phyloP scores from a whole-genome alignment of 2,329 filamentous ascomycete species.

The Plectosphaerella plurivora region DNA sequence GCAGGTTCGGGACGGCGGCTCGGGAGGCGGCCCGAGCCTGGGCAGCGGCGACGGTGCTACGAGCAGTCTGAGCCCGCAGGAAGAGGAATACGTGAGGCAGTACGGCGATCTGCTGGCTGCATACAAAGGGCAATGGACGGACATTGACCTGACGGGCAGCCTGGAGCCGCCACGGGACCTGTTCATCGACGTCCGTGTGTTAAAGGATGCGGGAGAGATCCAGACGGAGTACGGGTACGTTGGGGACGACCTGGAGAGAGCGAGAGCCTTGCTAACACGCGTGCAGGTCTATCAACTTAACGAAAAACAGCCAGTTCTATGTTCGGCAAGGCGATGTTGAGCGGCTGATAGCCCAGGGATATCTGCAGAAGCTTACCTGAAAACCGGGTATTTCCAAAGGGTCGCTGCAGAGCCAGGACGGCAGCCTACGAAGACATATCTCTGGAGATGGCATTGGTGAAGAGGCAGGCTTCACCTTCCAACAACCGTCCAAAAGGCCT shows the following conservation, averaged over 20 bases:
- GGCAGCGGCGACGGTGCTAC: conserved; percentile 45
- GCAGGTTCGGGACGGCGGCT: conserved; percentile 38
- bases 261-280: conserved; percentile 8
- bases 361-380: conserved; percentile 85
- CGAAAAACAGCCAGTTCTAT: conserved; percentile 97
- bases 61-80: conserved; percentile 86
- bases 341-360: conserved; percentile 87
- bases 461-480: conserved; percentile 4
- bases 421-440: background rate
- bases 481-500: background rate
- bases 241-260: background rate
- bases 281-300: conserved; percentile 82
- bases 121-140: conserved; percentile 97
- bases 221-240: conserved; percentile 97
- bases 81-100: conserved; percentile 91
- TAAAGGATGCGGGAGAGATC: conserved; percentile 97
- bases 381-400: background rate
- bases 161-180: conserved; percentile 91
- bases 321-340: conserved; percentile 95
- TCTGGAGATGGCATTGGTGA: background rate
- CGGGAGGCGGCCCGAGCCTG: conserved; percentile 22
- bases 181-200: conserved; percentile 92
- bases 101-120: conserved; percentile 91
- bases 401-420: background rate
- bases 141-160: conserved; percentile 91